A percentile compares a stretch with the other conserved stretches of the same genome.
phyloP scores from a whole-genome alignment of 2,329 filamentous ascomycete genomes.

The Alternaria solani region DNA sequence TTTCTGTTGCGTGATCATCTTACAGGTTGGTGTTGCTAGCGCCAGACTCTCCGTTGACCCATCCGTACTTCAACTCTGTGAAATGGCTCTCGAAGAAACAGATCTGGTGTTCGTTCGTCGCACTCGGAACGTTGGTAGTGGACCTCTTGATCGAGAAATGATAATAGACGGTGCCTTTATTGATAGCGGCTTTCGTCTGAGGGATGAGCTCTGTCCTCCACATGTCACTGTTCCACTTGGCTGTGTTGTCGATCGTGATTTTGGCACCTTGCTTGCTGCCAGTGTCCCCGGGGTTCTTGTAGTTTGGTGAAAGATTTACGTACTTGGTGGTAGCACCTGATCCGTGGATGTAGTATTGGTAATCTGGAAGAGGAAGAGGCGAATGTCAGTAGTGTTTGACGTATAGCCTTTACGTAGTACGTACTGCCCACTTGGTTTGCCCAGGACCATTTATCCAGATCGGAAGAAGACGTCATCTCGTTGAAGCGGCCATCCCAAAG shows the following conservation, averaged over 20 bases:
- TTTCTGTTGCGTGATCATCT: background rate
- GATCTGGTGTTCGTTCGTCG: slow-evolving; percentile 72
- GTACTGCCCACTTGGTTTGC: slow-evolving; percentile 69
- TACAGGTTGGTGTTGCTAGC: slow-evolving; percentile 62
- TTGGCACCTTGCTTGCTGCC: slow-evolving; percentile 70
- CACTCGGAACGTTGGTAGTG: slow-evolving; percentile 66
- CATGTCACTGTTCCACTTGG: slow-evolving; percentile 80
- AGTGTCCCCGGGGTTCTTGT: slow-evolving; percentile 71
- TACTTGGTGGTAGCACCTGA: slow-evolving; percentile 64
- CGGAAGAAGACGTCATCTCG: slow-evolving; percentile 61
- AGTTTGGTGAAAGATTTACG: slow-evolving; percentile 66
- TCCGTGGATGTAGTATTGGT: slow-evolving; percentile 75
- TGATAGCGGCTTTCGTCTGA: slow-evolving; percentile 71
- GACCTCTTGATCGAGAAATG: slow-evolving; percentile 73
- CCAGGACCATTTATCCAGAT: slow-evolving; percentile 71
- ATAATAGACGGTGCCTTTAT: slow-evolving; percentile 72
- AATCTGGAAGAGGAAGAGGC: background rate
- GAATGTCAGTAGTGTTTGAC: background rate
- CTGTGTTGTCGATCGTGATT: slow-evolving; percentile 69
- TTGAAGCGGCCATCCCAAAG: slow-evolving; percentile 74
- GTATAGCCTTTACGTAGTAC: slow-evolving; percentile 59
- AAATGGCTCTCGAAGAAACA: slow-evolving; percentile 74
- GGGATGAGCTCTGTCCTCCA: slow-evolving; percentile 77
- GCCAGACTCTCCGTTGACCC: slow-evolving; percentile 60
- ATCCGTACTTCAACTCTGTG: slow-evolving; percentile 76